Conservation (phyloP, 169 alveolate genomes). For the Babesia bovis region DNA sequence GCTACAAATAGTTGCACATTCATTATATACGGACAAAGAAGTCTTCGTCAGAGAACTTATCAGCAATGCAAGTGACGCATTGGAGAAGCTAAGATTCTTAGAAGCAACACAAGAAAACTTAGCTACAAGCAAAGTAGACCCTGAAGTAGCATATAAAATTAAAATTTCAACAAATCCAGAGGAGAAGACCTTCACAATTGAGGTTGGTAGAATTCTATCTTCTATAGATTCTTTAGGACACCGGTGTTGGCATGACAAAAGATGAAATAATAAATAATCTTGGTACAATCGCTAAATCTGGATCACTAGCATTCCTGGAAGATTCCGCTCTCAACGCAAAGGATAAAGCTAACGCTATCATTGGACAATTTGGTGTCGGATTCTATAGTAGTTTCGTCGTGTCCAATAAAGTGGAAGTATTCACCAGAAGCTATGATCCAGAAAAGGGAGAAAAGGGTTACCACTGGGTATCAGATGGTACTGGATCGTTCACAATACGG, state of each 20-base stretch:
- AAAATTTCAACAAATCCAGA: slow-evolving; percentile 45
- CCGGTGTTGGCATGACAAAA: slow-evolving; percentile 96
- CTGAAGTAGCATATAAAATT: slow-evolving; percentile 55
- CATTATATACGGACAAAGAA: slow-evolving; percentile 95
- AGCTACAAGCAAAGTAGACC: slow-evolving; percentile 40
- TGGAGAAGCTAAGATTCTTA: slow-evolving; percentile 94
- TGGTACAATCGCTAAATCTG: slow-evolving; percentile 98
- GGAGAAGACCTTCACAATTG: slow-evolving; percentile 62
- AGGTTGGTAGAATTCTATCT: slow-evolving; percentile 13
- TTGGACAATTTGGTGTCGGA: slow-evolving; percentile 92
- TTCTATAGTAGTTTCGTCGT: slow-evolving; percentile 90
- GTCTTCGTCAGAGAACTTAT: slow-evolving; percentile 96
- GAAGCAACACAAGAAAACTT: slow-evolving; percentile 62
- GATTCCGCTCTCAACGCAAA: slow-evolving; percentile 54
- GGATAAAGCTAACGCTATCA: slow-evolving; percentile 78
- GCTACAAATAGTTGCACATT: slow-evolving; percentile 94
- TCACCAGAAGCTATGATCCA: slow-evolving; percentile 79
- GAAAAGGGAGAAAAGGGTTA: slow-evolving; percentile 82
- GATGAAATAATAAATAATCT: slow-evolving; percentile 91
- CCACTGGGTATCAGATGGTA: slow-evolving; percentile 78
- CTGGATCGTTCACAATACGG: slow-evolving; percentile 69
- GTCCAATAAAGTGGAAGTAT: slow-evolving; percentile 88
- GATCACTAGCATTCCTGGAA: slow-evolving; percentile 90
- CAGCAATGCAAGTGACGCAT: slow-evolving; percentile 99
- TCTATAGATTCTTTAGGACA: slow-evolving; percentile 81